Base-by-base conservation (phyloP, 805 yeast genomes). In the Candida tallmaniae region DNA sequence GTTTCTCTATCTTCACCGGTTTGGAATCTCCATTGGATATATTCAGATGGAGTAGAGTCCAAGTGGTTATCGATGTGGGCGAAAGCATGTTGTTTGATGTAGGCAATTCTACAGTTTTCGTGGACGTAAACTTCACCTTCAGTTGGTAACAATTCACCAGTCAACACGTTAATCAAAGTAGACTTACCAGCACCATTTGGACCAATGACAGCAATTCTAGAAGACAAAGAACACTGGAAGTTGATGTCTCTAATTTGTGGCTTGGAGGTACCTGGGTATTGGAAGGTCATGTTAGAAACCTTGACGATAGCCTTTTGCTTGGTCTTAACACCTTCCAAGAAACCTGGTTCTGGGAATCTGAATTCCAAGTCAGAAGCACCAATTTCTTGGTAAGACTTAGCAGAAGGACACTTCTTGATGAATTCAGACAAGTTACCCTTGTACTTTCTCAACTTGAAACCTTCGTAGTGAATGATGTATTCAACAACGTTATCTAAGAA, bases 181-280 rank as follows among this genome's bases (percentile, higher is more conserved):
- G 98, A 90, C 74, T 93, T 93, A 83, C 98, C 98, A 65, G 98
- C 98, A 86, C 98, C 98, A 74, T 93, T 93, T 72, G 98, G 98
- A 73, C 98, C 98, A 76, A 93, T 90, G 67, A 93, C 97, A 56
- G 98, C 98, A 85, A 93, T 93, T 83, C 98, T 90, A 31, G 98
- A 90, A 46, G 97, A 90, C 64, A 93, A 78, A 48, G 98, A 93
- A 80, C 96, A 88, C 79, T 93, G 97, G 97, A 93, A 93, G 70
- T 82, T 81, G 55, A 93, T 81, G 73, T 85, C 88, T 41, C 64
- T 45, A 56, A 93, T 76, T 78, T 93, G 98, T 58, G 98, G 98
- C 75, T 85, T 88, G 54, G 83, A 41, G 52, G 98, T 90, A 79
- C 98, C 98, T 70, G 95, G 96, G 77, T 93, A 93, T 81, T 90